Evolutionary conservation across 352 stramenopile species (phyloP).

Genomic region (Globisporangium barbulae): DNA sequence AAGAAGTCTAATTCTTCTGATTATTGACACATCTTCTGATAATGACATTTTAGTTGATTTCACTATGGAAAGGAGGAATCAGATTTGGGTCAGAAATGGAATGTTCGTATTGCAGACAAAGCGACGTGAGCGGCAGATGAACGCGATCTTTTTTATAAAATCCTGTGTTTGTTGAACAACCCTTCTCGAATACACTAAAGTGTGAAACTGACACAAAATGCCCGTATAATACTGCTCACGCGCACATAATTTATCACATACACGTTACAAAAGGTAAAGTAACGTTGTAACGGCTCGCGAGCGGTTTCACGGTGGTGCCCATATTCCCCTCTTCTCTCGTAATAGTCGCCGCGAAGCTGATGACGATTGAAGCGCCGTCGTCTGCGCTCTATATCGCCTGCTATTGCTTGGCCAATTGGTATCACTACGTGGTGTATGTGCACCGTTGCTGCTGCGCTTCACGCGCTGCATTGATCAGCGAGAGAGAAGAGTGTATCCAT

Average conservation of each 20-base stretch:
- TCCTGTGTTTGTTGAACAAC: too few relatives aligned
- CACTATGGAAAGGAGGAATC: too few relatives aligned
- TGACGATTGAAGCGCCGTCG: not conserved
- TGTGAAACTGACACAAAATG: too few relatives aligned
- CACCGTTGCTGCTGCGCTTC: not conserved
- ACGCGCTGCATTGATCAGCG: not conserved
- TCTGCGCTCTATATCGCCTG: conserved; percentile 1
- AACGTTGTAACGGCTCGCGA: not conserved
- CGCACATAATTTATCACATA: not conserved
- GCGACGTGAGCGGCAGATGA: too few relatives aligned
- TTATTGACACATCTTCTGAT: too few relatives aligned
- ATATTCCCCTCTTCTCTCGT: conserved; percentile 3
- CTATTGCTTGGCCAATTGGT: not conserved
- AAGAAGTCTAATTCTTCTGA: too few relatives aligned
- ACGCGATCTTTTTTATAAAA: too few relatives aligned
- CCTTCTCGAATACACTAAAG: too few relatives aligned
- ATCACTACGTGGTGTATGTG: not conserved
- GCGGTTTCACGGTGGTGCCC: not conserved
- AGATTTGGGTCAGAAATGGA: too few relatives aligned
- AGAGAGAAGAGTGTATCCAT: conserved; percentile 2
- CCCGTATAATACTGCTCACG: not conserved
- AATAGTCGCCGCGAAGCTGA: conserved; percentile 5
- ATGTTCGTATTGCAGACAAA: too few relatives aligned
- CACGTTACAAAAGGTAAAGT: not conserved
- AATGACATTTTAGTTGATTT: too few relatives aligned